These are phyloP conservation scores for Scenedesmus sp. DNA, from an alignment of 163 green algal species.

Conservation along the genomic window DNA sequence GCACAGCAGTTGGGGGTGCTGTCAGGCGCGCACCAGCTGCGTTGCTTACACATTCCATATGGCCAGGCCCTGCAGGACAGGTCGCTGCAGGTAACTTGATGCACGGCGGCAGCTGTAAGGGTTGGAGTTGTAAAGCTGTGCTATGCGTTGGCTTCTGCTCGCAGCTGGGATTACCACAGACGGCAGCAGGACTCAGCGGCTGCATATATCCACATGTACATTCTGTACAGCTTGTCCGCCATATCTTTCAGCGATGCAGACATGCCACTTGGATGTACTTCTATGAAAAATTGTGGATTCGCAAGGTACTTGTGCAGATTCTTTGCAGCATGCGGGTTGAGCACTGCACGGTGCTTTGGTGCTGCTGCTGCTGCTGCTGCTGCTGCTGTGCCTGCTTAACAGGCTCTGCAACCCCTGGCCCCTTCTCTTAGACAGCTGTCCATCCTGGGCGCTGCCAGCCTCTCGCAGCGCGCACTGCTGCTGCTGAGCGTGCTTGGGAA, in stretches of 20 bases:
- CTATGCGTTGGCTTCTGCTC: no score
- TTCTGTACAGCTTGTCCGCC: no score
- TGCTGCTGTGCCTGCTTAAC: no score
- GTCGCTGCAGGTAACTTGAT: constrained; percentile 29
- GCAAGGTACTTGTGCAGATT: no score
- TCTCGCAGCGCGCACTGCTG: constrained; percentile 12
- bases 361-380: not conserved
- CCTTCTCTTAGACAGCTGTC: constrained; percentile 22
- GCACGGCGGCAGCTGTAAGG: not conserved
- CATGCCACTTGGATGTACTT: no score
- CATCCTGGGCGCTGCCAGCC: constrained; percentile 19
- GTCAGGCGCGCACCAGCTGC: constrained; percentile 33
- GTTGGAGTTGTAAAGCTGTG: no score
- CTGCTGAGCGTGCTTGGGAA: constrained; percentile 35
- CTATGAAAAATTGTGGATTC: no score
- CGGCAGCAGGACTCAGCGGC: no score
- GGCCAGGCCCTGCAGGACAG: constrained; percentile 47
- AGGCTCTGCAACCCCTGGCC: constrained; percentile 37
- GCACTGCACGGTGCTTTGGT: not conserved
- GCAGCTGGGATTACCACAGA: no score
- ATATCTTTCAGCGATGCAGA: no score
- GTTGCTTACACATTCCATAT: constrained; percentile 31
- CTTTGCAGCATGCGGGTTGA: not conserved
- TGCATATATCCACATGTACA: no score
- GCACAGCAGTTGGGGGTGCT: constrained; percentile 54